Base-by-base conservation (phyloP, 371 early-diverging fungal genomes). In the Rhizomucor pusillus region DNA sequence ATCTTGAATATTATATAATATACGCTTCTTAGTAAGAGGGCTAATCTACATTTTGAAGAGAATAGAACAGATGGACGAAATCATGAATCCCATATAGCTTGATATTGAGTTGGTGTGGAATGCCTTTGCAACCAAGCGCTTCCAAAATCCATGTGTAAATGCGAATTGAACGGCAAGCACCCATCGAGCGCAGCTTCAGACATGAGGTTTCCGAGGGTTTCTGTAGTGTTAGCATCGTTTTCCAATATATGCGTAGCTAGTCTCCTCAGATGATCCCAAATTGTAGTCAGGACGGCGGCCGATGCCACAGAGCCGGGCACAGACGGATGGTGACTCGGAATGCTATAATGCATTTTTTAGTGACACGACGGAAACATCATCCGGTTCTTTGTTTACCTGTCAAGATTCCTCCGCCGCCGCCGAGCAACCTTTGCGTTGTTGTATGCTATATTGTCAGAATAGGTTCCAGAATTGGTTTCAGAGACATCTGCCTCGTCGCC, bases 181-280 rank as follows among this genome's bases (percentile, higher is more conserved):
- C 77, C 77, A 56, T 76, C 77, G 24, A 70, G 49, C 7, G 69
- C 55, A 5, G 77, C 77, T 59, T 76, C 77, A 10, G 77, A 68
- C 36, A 73, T 61, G 7, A 76, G 55, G 1, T 60, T 62, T 20
- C 64, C 61, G 2, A 70, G 48, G 13, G 73, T 71, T 10, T 76
- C 77, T 37, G 67, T 52, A 40, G 77, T 67, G 47, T 68, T 70
- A 19, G 66, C 61, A 50, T 76, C 77, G 40, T 76, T 76, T 50
- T 76, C 73, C 19, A 76, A 54, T 37, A 70, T 36, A 47, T 73
- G 63, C 47, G 55, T 66, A 37, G 67, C 70, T n/a, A 76, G 46
- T 14, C 69, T 64, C 33, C 67, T 55, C 9, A 76, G 48, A 47
- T 67, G 67, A 34, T 65, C 56, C 77, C 77, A 76, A 23, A 76